Conservation (phyloP, 2,329 filamentous ascomycete species). For the Colletotrichum nymphaeae region DNA sequence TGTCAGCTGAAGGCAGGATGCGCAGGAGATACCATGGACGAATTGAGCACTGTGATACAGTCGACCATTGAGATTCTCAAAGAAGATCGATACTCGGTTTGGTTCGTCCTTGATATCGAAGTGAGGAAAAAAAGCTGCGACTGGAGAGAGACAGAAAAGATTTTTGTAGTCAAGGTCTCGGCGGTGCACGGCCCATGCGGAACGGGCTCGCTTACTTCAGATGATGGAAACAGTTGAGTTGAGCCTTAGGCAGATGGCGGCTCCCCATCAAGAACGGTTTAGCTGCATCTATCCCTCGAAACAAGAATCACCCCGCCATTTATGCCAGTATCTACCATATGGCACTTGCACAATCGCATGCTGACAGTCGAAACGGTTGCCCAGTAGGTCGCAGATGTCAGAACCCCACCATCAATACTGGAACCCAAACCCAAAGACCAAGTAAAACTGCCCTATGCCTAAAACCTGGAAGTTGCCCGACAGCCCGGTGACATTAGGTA, state of each 20-base stretch:
- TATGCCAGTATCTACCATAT: background rate
- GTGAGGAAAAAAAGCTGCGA: background rate
- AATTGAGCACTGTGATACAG: no score
- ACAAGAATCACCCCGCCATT: background rate
- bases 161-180: constrained; percentile 3
- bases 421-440: background rate
- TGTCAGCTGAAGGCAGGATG: background rate
- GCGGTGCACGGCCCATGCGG: constrained; percentile 1
- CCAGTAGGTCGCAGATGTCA: background rate
- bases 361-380: background rate
- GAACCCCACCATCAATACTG: constrained; percentile 7
- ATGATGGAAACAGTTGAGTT: background rate
- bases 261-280: background rate
- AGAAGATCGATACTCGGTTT: background rate
- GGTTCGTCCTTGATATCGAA: background rate
- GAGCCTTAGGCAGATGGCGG: background rate
- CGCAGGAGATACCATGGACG: background rate
- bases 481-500: background rate
- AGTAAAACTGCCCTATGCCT: constrained; percentile 10
- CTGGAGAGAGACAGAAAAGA: background rate
- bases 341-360: background rate
- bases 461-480: background rate
- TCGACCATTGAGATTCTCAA: background rate
- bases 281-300: background rate
- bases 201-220: background rate